Percentiles rank a stretch among this genome's conserved stretches.
phyloP scores from a whole-genome alignment of 169 alveolate genomes.

The Plasmodium vinckei region DNA sequence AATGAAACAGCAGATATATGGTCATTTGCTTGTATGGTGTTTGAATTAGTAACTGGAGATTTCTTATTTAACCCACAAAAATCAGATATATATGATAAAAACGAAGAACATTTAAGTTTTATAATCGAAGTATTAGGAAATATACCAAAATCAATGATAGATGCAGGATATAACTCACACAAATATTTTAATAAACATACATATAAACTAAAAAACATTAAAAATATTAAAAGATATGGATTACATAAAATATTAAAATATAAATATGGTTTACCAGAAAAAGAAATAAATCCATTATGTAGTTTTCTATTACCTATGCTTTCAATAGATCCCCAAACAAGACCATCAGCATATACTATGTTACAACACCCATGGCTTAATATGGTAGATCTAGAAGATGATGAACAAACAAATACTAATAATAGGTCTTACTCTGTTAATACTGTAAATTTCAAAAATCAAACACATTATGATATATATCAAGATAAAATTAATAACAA shows the following conservation, averaged over 20 bases:
- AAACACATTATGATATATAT: conserved; percentile 13
- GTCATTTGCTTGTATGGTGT: conserved; percentile 98
- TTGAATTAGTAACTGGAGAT: conserved; percentile 98
- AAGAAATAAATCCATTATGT: conserved; percentile 89
- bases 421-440: conserved; percentile 48
- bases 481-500: neutral
- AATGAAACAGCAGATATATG: conserved; percentile 97
- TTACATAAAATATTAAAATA: conserved; percentile 88
- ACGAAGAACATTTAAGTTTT: conserved; percentile 80
- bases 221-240: conserved; percentile 84
- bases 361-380: conserved; percentile 94
- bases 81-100: conserved; percentile 84
- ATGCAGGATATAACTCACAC: conserved; percentile 86
- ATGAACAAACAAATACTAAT: conserved; percentile 23
- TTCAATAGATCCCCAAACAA: conserved; percentile 90
- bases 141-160: conserved; percentile 91
- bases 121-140: conserved; percentile 94
- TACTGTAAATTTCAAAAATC: conserved; percentile 15
- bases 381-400: conserved; percentile 54
- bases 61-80: conserved; percentile 97
- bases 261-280: conserved; percentile 88
- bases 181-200: conserved; percentile 49
- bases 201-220: conserved; percentile 69
- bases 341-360: conserved; percentile 93
- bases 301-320: conserved; percentile 91